Base-by-base conservation (phyloP, 2,329 filamentous ascomycete genomes). In the Neonectria hederae region DNA sequence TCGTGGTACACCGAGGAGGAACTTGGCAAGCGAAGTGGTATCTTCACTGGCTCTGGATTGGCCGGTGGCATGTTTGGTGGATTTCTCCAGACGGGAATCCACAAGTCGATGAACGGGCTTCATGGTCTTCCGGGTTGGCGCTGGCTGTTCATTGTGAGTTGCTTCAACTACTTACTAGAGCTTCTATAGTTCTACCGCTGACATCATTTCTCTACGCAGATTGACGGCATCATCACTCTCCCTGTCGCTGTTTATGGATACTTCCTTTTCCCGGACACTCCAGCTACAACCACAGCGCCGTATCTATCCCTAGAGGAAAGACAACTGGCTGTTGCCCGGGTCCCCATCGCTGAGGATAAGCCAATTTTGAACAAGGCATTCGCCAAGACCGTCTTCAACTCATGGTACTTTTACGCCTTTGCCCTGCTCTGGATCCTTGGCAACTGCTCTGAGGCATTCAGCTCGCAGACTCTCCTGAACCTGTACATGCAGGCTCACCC, bases 21-120 rank as follows among this genome's bases (percentile, higher is more conserved):
- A 65, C 81, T 89, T 0, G 85, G 84, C 1, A 89, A 88, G 71
- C 80, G 87, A 1, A 83, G 81, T 3, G 86, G 83, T 22, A 83
- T 89, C 38, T 89, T 89, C 73, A 86, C 84, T 13, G 81, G 83
- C 5, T 84, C 83, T 14, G 86, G 84, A 4, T 78, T 87, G 1
- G 83, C 83, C 0, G 86, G 85, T 0, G 84, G 81, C 0, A 84
- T 88, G 81, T 86, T 89, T 58, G 81, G 81, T 2, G 86, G 86
- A 0, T 81, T 81, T 54, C 69, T 83, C 3, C 79, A 82, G 68
- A 76, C 80, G 0, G 86, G 86, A 63, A 82, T 87, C 54, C 84
- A 62, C n/a, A 65, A 62, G 49, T 59, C 59, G 19, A 65, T 87
- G 69, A 83, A 82, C 1, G 83, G 81, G 1, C 55, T 65, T 14